Base-by-base conservation (phyloP, 2,329 filamentous ascomycete species). In the Colletotrichum lupini region DNA sequence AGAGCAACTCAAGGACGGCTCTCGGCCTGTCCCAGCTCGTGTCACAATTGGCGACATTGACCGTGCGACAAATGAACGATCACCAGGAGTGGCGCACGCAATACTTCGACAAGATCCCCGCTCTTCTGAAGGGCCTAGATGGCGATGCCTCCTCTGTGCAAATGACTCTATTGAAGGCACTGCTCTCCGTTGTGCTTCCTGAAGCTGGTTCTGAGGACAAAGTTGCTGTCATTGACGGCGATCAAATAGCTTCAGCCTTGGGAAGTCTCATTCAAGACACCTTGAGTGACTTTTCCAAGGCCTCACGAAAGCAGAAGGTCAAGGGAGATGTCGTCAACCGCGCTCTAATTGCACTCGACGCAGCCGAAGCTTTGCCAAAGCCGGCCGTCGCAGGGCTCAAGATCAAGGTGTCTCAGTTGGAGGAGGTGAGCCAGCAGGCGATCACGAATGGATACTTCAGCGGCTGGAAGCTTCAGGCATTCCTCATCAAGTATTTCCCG, bases 391-490 rank as follows among this genome's bases (percentile, higher is more conserved):
- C 81, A 68, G 80, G 81, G 62, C 76, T 80, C 5, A 77, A 77
- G 46, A 58, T 80, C 49, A 82, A 82, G 67, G 71, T 81, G 19
- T 79, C 81, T 3, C 76, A 81, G 61, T 77, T 85, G 6, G 83
- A 84, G 62, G 81, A 81, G 69, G 75, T 79, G 59, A 83, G 81
- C 61, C 77, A 76, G 35, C 68, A 80, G 26, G 79, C 80, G 1
- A 82, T 85, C 77, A 58, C 77, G 6, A 73, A 77, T 5, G 83
- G 83, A 1, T 80, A 84, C 32, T 37, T 85, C 16, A 78, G 80
- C 35, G 86, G 85, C 6, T 89, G 87, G 87, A 84, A 84, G 74
- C 75, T 87, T 32, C 82, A 84, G 67, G 83, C 80, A 3, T 86
- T 89, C 67, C 76, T 88, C 12, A 80, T 81, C 5, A 83, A 77